Base-by-base conservation (phyloP, 352 stramenopile genomes). In the Globisporangium uncinulatum region DNA sequence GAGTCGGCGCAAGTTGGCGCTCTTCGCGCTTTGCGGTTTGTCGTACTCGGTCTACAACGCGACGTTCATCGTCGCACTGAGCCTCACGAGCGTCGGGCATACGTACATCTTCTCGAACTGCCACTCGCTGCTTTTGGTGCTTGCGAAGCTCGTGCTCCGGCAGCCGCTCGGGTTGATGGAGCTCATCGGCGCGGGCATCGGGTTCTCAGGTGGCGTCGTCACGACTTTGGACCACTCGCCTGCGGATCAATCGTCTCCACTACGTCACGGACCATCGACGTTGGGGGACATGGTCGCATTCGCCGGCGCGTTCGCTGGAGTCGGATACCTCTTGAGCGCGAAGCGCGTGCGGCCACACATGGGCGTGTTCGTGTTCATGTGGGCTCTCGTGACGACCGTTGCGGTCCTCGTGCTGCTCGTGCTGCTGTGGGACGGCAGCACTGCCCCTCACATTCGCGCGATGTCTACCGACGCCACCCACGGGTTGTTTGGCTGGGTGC, bases 21-120 rank as follows among this genome's bases (percentile, higher is more conserved):
- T 79, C 17, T 62, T 67, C 29, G 41, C 65, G 39, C 49, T 67
- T n/a, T 79, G 70, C 19, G 59, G 53, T 3, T 45, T 67, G 10
- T 59, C 71, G 6, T 80, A 83, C 61, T 45, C 73, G 19, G 60
- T 65, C n/a, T 82, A 73, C 59, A 78, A 77, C 32, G 55, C 69
- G n/a, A 69, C 76, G 29, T 84, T 87, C 59, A 62, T 87, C 19
- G 46, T 74, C 20, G 71, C 76, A 11, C 55, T 84, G 6, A 73
- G 65, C 31, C 67, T 81, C 41, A 83, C 71, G 15, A 83, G 71
- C 32, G 71, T 84, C 51, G 70, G 74, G 8, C 73, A 83, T 56
- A 72, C 69, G 19, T 84, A 84, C 57, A 81, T 85, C 37, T 84
- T 87, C 34, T 65, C 54, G 57, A 84, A 81, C 50, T 72, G 71